A percentile compares a stretch with the other conserved stretches of the same genome.
phyloP scores from a whole-genome alignment of 2,329 filamentous ascomycete species.

The Colletotrichum viniferum region DNA sequence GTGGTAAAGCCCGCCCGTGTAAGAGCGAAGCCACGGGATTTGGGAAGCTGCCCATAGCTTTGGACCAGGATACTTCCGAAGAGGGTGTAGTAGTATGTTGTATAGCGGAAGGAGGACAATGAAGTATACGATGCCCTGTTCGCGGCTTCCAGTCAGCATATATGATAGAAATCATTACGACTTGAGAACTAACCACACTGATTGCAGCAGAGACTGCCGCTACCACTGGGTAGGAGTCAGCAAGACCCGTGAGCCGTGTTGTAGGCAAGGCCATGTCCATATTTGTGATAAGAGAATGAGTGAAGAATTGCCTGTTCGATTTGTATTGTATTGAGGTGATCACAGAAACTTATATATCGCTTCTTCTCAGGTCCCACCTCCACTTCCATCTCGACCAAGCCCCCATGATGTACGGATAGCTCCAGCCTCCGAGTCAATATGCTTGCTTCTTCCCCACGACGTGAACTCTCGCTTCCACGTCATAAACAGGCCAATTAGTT shows the following conservation, averaged over 20 bases:
- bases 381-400: neutral
- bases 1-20: neutral
- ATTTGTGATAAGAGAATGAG: neutral
- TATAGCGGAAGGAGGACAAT: conserved; percentile 21
- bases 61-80: conserved; percentile 31
- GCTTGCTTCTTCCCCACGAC: neutral
- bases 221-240: neutral
- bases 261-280: neutral
- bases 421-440: neutral
- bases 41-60: conserved; percentile 16
- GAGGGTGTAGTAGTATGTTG: conserved; percentile 31
- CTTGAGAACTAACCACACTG: neutral
- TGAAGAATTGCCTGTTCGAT: neutral
- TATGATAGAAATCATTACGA: neutral
- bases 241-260: neutral
- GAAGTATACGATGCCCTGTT: neutral
- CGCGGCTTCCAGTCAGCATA: neutral
- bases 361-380: neutral
- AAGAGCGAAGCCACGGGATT: neutral
- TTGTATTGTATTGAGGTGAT: neutral
- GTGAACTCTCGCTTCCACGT: neutral
- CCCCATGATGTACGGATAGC: neutral
- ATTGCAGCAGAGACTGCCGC: neutral
- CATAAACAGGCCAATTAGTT: neutral
- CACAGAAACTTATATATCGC: neutral